Evolutionary conservation across 768 basidiomycete genomes (phyloP).

Genomic region (Cystobasidium onofrii): DNA sequence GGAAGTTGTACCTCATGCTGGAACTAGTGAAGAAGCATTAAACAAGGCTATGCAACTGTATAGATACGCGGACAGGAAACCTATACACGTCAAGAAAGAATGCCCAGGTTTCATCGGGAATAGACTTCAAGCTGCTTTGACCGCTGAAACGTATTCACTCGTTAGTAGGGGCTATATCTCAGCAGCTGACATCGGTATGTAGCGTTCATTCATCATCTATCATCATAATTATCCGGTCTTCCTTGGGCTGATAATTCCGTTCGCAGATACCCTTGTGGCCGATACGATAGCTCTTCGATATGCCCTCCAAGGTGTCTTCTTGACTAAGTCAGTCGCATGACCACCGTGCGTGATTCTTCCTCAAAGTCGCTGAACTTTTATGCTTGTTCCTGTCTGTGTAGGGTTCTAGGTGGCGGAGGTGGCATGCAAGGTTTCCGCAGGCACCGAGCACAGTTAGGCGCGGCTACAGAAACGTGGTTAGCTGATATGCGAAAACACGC

Average conservation of each 20-base stretch:
- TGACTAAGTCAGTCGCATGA: background rate
- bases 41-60: background rate
- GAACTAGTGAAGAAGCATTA: background rate
- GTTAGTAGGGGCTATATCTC: conserved; percentile 2
- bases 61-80: background rate
- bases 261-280: background rate
- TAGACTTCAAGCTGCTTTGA: conserved; percentile 11
- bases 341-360: background rate
- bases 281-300: conserved; percentile 14
- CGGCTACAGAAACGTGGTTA: background rate
- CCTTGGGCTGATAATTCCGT: background rate
- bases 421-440: background rate
- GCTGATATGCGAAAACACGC: conserved; percentile 5
- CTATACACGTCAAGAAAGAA: background rate
- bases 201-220: too few relatives aligned
- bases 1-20: conserved; percentile 3
- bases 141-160: conserved; percentile 4
- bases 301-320: background rate
- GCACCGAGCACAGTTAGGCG: background rate
- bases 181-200: conserved; percentile 3
- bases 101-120: conserved; percentile 7
- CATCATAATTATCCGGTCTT: too few relatives aligned
- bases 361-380: too few relatives aligned
- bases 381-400: background rate
- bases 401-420: conserved; percentile 14